Evolutionary conservation across 495 filamentous ascomycete genomes (phyloP).

Genomic region (Lentithecium fluviatile): DNA sequence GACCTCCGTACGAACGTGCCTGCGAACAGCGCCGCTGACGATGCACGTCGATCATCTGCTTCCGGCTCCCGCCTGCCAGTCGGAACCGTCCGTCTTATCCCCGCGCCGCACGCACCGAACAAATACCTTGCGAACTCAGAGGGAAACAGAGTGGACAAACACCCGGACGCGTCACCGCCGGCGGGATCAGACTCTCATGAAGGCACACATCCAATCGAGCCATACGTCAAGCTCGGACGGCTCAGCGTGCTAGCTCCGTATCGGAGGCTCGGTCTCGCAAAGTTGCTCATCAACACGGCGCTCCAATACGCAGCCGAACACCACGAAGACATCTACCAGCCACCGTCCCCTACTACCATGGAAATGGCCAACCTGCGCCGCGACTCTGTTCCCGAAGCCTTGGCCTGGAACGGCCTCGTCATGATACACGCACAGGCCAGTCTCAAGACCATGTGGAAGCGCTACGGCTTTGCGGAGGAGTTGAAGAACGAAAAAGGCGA

Average conservation of each 20-base stretch:
- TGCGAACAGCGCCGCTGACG: constrained; percentile 8
- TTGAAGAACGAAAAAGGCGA: constrained; percentile 54
- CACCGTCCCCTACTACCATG: constrained; percentile 27
- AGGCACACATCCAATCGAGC: constrained; percentile 47
- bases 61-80: constrained; percentile 53
- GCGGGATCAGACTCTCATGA: not conserved
- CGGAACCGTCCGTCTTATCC: constrained; percentile 74
- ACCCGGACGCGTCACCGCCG: constrained; percentile 27
- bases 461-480: constrained; percentile 71
- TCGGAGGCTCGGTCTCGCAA: constrained; percentile 61
- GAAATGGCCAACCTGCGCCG: constrained; percentile 29
- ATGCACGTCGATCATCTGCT: constrained; percentile 18
- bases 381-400: constrained; percentile 14
- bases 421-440: constrained; percentile 71
- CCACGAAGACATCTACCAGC: constrained; percentile 46
- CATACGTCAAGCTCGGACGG: constrained; percentile 75
- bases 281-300: constrained; percentile 61
- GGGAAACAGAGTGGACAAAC: not conserved
- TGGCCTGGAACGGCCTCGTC: constrained; percentile 64
- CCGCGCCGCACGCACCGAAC: constrained; percentile 68
- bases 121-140: constrained; percentile 36
- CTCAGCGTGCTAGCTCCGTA: constrained; percentile 65
- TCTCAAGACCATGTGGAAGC: constrained; percentile 59
- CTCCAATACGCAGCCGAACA: constrained; percentile 62
- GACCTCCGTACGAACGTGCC: constrained; percentile 33